phyloP scores from a whole-genome alignment of 1,284 basidiomycete genomes.

The Calocybe gambosa region DNA sequence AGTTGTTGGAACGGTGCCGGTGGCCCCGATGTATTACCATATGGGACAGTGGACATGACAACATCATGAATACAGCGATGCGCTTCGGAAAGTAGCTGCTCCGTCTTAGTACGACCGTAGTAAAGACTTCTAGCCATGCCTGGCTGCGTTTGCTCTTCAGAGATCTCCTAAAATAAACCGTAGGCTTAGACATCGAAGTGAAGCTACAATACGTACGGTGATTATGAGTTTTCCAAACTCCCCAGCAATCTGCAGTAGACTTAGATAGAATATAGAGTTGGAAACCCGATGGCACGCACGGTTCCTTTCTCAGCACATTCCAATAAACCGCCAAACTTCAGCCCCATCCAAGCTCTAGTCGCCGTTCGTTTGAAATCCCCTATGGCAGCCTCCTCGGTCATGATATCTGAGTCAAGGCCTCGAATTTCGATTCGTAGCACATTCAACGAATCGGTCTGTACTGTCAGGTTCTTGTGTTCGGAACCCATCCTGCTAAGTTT shows the following conservation, averaged over 20 bases:
- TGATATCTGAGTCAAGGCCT: slow-evolving; percentile 75
- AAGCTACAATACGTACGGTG: slow-evolving; percentile 39
- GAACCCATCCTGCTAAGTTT: slow-evolving; percentile 89
- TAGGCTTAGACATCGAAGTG: neutral
- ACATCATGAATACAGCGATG: slow-evolving; percentile 55
- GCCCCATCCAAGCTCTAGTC: slow-evolving; percentile 67
- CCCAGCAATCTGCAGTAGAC: slow-evolving; percentile 58
- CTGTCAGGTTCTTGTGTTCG: slow-evolving; percentile 80
- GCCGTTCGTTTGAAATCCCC: slow-evolving; percentile 81
- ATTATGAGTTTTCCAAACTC: slow-evolving; percentile 79
- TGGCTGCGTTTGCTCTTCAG: slow-evolving; percentile 74
- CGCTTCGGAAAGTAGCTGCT: slow-evolving; percentile 59
- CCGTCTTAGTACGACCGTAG: slow-evolving; percentile 55
- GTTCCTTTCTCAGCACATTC: slow-evolving; percentile 84
- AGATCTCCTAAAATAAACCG: slow-evolving; percentile 56
- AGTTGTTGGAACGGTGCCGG: slow-evolving; percentile 9
- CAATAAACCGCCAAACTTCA: slow-evolving; percentile 85
- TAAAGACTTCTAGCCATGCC: slow-evolving; percentile 77
- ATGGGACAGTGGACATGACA: slow-evolving; percentile 40
- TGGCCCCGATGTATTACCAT: slow-evolving; percentile 13
- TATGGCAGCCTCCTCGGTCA: slow-evolving; percentile 77
- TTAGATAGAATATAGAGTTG: slow-evolving; percentile 1
- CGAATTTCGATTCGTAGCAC: slow-evolving; percentile 76
- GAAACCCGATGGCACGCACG: slow-evolving; percentile 31
- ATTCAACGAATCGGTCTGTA: slow-evolving; percentile 75